Percentiles rank a stretch among this genome's conserved stretches.
Evolutionary conservation across 2,329 filamentous ascomycete genomes (phyloP).

Genomic region (Xylaria sp.): DNA sequence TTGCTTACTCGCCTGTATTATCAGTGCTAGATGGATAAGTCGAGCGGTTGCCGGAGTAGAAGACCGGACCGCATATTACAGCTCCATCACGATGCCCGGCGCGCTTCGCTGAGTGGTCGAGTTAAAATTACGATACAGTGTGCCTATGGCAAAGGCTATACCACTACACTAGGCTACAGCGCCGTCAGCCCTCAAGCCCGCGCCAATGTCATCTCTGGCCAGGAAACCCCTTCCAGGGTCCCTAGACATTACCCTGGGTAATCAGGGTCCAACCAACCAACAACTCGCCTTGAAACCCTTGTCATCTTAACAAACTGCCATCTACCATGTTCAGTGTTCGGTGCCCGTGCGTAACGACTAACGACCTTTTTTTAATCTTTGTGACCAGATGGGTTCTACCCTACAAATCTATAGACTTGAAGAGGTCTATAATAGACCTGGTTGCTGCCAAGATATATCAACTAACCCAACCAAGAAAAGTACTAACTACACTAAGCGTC

Average conservation of each 20-base stretch:
- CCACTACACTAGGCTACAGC: constrained; percentile 3
- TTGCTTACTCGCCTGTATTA: constrained; percentile 13
- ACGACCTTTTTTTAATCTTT: neutral
- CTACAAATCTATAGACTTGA: too few relatives aligned
- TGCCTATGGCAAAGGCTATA: neutral
- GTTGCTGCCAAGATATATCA: too few relatives aligned
- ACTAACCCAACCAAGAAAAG: too few relatives aligned
- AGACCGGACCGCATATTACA: constrained; percentile 30
- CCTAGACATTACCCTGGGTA: neutral
- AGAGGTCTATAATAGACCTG: too few relatives aligned
- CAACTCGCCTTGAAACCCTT: constrained; percentile 23
- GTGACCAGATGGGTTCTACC: neutral
- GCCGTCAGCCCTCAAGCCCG: constrained; percentile 21
- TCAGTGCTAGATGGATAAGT: neutral
- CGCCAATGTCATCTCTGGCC: constrained; percentile 13
- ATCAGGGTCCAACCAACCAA: constrained; percentile 23
- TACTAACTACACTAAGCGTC: neutral
- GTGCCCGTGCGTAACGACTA: constrained; percentile 22
- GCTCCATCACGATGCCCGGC: constrained; percentile 23
- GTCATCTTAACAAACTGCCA: constrained; percentile 24
- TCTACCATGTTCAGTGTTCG: neutral
- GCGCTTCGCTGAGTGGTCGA: constrained; percentile 30
- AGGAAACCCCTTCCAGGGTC: constrained; percentile 28
- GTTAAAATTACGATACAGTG: constrained; percentile 27
- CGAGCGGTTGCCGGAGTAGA: constrained; percentile 2